These are phyloP conservation scores for Taphrina flavorubra DNA, from an alignment of 1,139 yeast species.

Conservation along the genomic window DNA sequence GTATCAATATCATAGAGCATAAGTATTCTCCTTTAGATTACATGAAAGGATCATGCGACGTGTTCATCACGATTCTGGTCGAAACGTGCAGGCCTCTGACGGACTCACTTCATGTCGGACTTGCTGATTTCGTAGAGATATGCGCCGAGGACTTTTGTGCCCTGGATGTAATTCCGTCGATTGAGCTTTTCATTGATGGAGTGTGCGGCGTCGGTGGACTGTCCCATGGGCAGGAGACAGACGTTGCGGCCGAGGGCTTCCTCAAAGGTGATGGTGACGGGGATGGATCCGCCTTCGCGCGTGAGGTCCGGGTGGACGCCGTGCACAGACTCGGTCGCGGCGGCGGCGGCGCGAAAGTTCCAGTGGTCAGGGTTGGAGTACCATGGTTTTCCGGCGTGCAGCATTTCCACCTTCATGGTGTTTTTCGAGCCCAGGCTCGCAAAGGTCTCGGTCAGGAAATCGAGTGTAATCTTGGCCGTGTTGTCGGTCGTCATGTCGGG, in stretches of 20 bases:
- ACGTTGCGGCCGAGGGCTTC: conserved; percentile 71
- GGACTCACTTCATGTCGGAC: conserved; percentile 15
- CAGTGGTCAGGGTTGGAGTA: conserved; percentile 91
- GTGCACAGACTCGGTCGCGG: conserved; percentile 95
- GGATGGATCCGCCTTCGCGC: conserved; percentile 88
- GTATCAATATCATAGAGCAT: too few species aligned
- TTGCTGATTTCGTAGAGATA: conserved; percentile 82
- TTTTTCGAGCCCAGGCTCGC: conserved; percentile 76
- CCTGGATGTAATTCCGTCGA: conserved; percentile 85
- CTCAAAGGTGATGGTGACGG: conserved; percentile 80
- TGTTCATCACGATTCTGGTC: too few species aligned
- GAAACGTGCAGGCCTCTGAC: not conserved
- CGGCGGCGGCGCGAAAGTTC: conserved; percentile 89
- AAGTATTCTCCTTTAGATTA: too few species aligned
- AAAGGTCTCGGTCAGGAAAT: conserved; percentile 71
- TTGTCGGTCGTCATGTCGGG: conserved; percentile 85
- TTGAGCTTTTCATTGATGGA: conserved; percentile 95
- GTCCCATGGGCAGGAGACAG: conserved; percentile 48
- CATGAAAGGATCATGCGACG: too few species aligned
- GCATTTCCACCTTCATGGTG: conserved; percentile 69
- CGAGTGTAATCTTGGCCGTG: conserved; percentile 76
- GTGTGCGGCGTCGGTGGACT: conserved; percentile 91
- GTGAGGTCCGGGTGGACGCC: conserved; percentile 94
- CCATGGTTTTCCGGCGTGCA: conserved; percentile 97
- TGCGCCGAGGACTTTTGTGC: conserved; percentile 91